These are phyloP conservation scores for Crepidotus variabilis DNA, from an alignment of 768 basidiomycete genomes.

Conservation along the genomic window DNA sequence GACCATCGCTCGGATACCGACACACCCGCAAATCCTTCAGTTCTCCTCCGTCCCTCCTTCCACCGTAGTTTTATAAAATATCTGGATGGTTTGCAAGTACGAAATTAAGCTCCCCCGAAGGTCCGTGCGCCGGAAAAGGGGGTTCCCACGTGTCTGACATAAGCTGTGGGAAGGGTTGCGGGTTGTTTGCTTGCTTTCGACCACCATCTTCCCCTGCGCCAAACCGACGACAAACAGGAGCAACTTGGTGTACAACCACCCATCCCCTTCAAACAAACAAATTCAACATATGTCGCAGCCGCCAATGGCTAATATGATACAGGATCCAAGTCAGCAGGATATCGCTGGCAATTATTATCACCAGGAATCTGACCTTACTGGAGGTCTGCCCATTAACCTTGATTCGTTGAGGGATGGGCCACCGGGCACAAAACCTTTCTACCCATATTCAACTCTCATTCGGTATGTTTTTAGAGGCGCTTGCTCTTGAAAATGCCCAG, in stretches of 20 bases:
- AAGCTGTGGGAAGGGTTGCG: conserved; percentile 37
- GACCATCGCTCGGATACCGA: conserved; percentile 46
- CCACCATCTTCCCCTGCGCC: conserved; percentile 41
- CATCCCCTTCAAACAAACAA: conserved; percentile 20
- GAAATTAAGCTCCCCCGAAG: conserved; percentile 20
- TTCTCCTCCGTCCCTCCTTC: conserved; percentile 22
- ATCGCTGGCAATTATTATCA: conserved; percentile 67
- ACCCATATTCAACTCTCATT: conserved; percentile 88
- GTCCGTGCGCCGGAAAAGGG: conserved; percentile 54
- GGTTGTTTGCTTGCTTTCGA: conserved; percentile 42
- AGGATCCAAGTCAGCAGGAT: conserved; percentile 48
- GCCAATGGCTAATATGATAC: conserved; percentile 64
- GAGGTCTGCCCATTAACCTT: conserved; percentile 81
- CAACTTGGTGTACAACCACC: conserved; percentile 11
- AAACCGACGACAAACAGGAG: conserved; percentile 34
- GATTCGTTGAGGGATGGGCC: conserved; percentile 85
- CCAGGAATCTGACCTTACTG: conserved; percentile 73
- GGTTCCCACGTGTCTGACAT: conserved; percentile 61
- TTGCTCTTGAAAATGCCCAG: not conserved
- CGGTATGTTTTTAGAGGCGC: conserved; percentile 48
- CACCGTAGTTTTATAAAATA: conserved; percentile 15
- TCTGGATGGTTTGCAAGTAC: conserved; percentile 6
- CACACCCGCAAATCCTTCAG: conserved; percentile 38
- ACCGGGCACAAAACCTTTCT: conserved; percentile 86
- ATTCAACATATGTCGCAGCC: conserved; percentile 48